Percentiles rank a stretch among this genome's conserved stretches.
Conservation (phyloP, 352 stramenopile species). For the Phytophthora hybrid region DNA sequence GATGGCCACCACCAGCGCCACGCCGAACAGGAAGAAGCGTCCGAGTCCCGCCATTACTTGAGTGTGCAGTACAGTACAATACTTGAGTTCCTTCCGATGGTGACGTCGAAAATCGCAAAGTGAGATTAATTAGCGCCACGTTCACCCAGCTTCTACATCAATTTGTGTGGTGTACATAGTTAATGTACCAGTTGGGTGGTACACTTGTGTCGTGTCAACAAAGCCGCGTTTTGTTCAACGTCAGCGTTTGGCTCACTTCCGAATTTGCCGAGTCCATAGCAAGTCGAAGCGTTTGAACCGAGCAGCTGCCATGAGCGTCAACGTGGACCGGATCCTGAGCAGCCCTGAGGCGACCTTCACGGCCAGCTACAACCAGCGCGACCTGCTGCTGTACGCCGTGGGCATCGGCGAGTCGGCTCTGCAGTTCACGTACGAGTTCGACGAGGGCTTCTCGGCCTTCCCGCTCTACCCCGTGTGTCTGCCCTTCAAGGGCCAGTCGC, state of each 20-base stretch:
- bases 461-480: slow-evolving; percentile 90
- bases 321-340: slow-evolving; percentile 73
- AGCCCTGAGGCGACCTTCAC: slow-evolving; percentile 58
- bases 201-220: slow-evolving; percentile 29
- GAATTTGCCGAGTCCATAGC: slow-evolving; percentile 13
- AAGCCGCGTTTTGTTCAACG: slow-evolving; percentile 23
- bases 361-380: slow-evolving; percentile 88
- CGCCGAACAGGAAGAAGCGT: slow-evolving; percentile 52
- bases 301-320: slow-evolving; percentile 50
- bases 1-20: slow-evolving; percentile 63
- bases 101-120: slow-evolving; percentile 27
- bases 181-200: not conserved
- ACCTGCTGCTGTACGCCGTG: slow-evolving; percentile 90
- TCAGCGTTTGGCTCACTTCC: slow-evolving; percentile 25
- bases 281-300: not conserved
- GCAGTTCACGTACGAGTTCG: slow-evolving; percentile 91
- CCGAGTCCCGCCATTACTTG: slow-evolving; percentile 41
- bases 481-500: slow-evolving; percentile 87
- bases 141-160: slow-evolving; percentile 26
- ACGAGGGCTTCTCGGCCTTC: slow-evolving; percentile 89
- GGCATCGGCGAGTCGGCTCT: slow-evolving; percentile 89
- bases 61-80: not conserved
- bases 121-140: slow-evolving; percentile 4
- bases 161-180: not conserved
- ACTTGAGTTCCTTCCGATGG: slow-evolving; percentile 26